Percentiles rank a stretch among this genome's conserved stretches.
phyloP scores from a whole-genome alignment of 179 eudicot species.

The Patellifolia procumbens region DNA sequence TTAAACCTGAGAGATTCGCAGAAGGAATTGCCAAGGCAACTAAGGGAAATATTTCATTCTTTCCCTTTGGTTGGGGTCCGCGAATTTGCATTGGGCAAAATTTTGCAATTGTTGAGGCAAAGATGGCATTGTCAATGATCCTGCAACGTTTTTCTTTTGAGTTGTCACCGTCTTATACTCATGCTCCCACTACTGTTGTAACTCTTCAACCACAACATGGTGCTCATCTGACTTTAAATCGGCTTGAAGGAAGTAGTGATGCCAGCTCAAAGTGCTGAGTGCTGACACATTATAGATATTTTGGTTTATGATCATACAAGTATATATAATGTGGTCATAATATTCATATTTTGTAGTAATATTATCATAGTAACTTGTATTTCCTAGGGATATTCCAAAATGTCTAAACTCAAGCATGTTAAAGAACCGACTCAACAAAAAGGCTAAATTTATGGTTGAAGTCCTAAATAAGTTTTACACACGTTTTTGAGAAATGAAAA shows the following conservation, averaged over 20 bases:
- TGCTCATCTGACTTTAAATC: slow-evolving; percentile 38
- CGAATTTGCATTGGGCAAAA: slow-evolving; percentile 54
- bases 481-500: no score
- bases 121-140: slow-evolving; percentile 43
- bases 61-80: slow-evolving; percentile 59
- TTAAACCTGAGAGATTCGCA: slow-evolving; percentile 55
- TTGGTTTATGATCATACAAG: neutral
- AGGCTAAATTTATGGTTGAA: no score
- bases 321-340: neutral
- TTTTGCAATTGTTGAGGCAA: slow-evolving; percentile 48
- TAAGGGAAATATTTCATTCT: slow-evolving; percentile 33
- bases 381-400: no score
- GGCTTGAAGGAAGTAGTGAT: slow-evolving; percentile 7
- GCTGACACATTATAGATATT: neutral
- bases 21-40: slow-evolving; percentile 48
- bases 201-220: slow-evolving; percentile 51
- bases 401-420: no score
- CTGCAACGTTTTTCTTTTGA: slow-evolving; percentile 44
- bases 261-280: no score
- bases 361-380: no score
- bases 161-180: slow-evolving; percentile 48
- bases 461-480: no score
- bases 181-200: slow-evolving; percentile 37
- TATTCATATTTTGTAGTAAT: no score
- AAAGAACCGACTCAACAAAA: no score